These are phyloP conservation scores for Globisporangium solare DNA, from an alignment of 352 stramenopile species.

Conservation along the genomic window DNA sequence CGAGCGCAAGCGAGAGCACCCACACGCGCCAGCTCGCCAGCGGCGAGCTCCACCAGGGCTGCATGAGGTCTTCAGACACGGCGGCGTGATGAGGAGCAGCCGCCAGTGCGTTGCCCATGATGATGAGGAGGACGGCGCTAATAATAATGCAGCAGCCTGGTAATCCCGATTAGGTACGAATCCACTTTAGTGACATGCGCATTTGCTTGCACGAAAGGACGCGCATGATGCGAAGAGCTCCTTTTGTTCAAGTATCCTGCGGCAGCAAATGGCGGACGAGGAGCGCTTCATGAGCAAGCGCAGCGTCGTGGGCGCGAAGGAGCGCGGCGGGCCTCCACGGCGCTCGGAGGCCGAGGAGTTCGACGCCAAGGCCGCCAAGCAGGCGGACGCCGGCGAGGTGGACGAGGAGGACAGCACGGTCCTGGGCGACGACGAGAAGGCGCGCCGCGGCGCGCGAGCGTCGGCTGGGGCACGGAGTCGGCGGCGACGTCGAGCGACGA, in stretches of 20 bases:
- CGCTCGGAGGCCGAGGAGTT: slow-evolving; percentile 8
- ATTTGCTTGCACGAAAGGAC: neutral
- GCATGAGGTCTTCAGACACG: neutral
- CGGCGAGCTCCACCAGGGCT: neutral
- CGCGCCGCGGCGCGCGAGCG: slow-evolving; percentile 45
- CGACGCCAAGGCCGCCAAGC: slow-evolving; percentile 9
- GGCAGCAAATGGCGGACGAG: no score
- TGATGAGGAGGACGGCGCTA: no score
- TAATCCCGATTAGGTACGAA: no score
- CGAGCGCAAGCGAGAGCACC: slow-evolving; percentile 24
- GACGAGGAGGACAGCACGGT: slow-evolving; percentile 45
- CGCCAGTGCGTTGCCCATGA: no score
- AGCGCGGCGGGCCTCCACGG: neutral
- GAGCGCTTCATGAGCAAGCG: no score
- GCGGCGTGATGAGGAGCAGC: no score
- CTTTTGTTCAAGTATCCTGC: neutral
- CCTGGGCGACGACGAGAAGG: slow-evolving; percentile 36
- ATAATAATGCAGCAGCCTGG: no score
- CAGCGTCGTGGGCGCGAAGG: no score
- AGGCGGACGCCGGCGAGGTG: slow-evolving; percentile 19
- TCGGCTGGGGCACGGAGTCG: slow-evolving; percentile 52
- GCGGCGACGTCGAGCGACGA: slow-evolving; percentile 18
- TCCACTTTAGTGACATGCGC: no score
- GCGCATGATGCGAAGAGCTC: neutral
- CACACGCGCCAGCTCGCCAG: slow-evolving; percentile 11